Conservation (phyloP, 306 rosid genomes). For the Mimosa pudica region DNA sequence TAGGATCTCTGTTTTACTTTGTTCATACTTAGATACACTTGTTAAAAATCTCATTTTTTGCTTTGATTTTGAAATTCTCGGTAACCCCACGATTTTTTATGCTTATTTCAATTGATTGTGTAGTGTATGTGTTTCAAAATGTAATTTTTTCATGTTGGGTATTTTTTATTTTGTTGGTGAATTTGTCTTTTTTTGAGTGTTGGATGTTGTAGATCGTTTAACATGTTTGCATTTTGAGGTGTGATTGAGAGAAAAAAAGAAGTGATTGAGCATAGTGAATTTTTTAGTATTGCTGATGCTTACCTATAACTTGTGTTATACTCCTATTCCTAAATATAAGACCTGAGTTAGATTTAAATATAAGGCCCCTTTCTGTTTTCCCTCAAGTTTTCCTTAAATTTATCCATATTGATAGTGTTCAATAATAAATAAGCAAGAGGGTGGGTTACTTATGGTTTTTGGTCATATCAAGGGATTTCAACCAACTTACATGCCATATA, state of each 20-base stretch:
- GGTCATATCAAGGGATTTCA: too few species aligned
- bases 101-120: background rate
- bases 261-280: background rate
- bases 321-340: too few species aligned
- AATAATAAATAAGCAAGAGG: too few species aligned
- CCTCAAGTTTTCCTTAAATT: too few species aligned
- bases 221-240: background rate
- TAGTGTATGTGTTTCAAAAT: background rate
- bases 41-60: background rate
- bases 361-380: too few species aligned
- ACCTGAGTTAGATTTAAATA: too few species aligned
- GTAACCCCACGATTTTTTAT: too few species aligned
- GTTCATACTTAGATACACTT: background rate
- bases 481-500: too few species aligned
- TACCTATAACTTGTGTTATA: background rate
- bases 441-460: too few species aligned
- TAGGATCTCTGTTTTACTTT: background rate
- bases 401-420: too few species aligned
- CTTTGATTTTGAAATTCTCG: background rate
- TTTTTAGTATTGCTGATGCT: background rate
- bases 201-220: background rate
- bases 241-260: background rate
- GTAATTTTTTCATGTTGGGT: background rate
- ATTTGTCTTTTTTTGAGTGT: too few species aligned
- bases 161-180: background rate